These are phyloP conservation scores for Purpureocillium takamizusanense DNA, from an alignment of 2,329 filamentous ascomycete genomes.

Conservation along the genomic window DNA sequence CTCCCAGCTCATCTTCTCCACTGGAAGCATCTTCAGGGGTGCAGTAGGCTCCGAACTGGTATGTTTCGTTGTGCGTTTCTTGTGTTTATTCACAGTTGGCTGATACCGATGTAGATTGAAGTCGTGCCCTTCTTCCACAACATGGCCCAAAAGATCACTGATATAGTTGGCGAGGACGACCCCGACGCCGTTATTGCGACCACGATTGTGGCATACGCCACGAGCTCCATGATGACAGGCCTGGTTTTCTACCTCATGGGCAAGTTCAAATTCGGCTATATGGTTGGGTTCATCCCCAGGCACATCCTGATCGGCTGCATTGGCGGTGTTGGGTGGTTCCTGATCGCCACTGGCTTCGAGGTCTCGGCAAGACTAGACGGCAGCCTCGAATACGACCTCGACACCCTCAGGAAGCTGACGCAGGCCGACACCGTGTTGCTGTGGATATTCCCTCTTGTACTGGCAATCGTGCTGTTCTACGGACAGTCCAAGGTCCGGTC, in stretches of 20 bases:
- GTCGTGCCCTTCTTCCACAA: conserved; percentile 98
- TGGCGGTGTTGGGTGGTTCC: conserved; percentile 91
- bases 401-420: conserved; percentile 67
- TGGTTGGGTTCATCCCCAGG: conserved; percentile 93
- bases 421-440: conserved; percentile 65
- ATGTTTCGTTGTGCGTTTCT: conserved; percentile 18
- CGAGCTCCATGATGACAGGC: conserved; percentile 87
- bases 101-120: conserved; percentile 56
- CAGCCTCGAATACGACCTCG: conserved; percentile 70
- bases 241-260: conserved; percentile 89
- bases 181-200: conserved; percentile 85
- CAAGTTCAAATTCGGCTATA: conserved; percentile 74
- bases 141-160: conserved; percentile 86
- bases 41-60: conserved; percentile 91
- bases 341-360: conserved; percentile 84
- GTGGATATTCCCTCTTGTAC: conserved; percentile 70
- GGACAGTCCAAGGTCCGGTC: conserved; percentile 69
- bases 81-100: background rate
- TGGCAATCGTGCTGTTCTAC: conserved; percentile 69
- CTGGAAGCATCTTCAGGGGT: conserved; percentile 79
- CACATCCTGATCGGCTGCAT: conserved; percentile 97
- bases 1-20: conserved; percentile 82
- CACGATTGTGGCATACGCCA: conserved; percentile 81
- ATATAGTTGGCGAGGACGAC: conserved; percentile 67
- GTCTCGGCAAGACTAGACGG: conserved; percentile 85